These are phyloP conservation scores for Hymenoscyphus occultus DNA, from an alignment of 2,329 filamentous ascomycete species.

Conservation along the genomic window DNA sequence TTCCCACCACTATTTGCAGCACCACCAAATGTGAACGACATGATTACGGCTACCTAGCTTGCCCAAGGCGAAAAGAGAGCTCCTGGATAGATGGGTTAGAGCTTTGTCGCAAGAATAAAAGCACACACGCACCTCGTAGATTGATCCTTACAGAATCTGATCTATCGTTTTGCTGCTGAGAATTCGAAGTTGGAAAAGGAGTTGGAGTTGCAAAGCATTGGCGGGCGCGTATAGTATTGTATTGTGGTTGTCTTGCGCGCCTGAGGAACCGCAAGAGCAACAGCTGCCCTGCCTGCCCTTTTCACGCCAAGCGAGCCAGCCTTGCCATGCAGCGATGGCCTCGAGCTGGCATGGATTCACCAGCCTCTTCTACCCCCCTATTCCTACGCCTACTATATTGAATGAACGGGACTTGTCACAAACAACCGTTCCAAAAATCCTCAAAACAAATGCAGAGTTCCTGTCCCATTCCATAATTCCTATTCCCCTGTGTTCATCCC, in stretches of 20 bases:
- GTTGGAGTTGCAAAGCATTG: slow-evolving; percentile 21
- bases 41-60: background rate
- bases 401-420: no score
- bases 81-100: background rate
- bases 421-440: no score
- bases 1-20: slow-evolving; percentile 15
- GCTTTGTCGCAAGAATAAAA: background rate
- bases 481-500: background rate
- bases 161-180: slow-evolving; percentile 17
- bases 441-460: background rate
- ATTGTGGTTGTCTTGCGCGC: background rate
- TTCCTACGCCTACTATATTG: no score
- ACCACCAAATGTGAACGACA: slow-evolving; percentile 36
- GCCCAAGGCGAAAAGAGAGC: background rate
- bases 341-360: background rate
- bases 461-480: background rate
- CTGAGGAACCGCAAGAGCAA: background rate
- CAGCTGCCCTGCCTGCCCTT: background rate
- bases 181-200: slow-evolving; percentile 11
- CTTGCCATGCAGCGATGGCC: background rate
- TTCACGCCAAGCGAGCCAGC: slow-evolving; percentile 6
- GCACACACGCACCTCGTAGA: background rate
- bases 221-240: slow-evolving; percentile 14
- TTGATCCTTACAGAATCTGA: slow-evolving; percentile 8
- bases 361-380: no score